Percentiles rank a stretch among this genome's conserved stretches.
Evolutionary conservation across 208 protist genomes (phyloP).

Genomic region (Acanthamoeba lenticulata): DNA sequence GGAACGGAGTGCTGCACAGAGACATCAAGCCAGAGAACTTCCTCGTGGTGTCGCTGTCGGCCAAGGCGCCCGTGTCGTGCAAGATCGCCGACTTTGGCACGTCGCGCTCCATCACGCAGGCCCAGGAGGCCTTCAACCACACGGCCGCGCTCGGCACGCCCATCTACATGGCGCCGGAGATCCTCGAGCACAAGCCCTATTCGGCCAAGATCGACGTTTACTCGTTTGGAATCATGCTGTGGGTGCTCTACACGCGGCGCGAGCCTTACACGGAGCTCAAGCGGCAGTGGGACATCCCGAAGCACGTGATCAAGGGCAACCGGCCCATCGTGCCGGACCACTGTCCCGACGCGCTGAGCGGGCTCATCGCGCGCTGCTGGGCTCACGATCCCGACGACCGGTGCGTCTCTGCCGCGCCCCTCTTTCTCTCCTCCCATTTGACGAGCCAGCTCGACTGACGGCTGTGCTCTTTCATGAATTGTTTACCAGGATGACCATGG

Average conservation of each 20-base stretch:
- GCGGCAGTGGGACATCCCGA: slow-evolving; percentile 54
- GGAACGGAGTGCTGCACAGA: slow-evolving; percentile 47
- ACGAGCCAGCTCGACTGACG: too few relatives aligned
- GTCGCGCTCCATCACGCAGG: background rate
- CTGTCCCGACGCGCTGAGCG: background rate
- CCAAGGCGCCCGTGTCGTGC: slow-evolving; percentile 36
- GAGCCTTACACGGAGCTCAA: slow-evolving; percentile 64
- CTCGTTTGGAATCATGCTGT: slow-evolving; percentile 33
- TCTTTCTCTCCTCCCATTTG: too few relatives aligned
- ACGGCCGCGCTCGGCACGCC: slow-evolving; percentile 54
- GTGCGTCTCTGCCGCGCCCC: too few relatives aligned
- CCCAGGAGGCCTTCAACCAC: slow-evolving; percentile 34
- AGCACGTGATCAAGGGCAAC: slow-evolving; percentile 16
- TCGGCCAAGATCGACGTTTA: slow-evolving; percentile 61
- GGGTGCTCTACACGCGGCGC: slow-evolving; percentile 36
- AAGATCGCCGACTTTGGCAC: slow-evolving; percentile 65
- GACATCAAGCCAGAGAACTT: slow-evolving; percentile 41
- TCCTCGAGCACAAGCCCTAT: slow-evolving; percentile 58
- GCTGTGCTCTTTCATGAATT: too few relatives aligned
- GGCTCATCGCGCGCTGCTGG: background rate
- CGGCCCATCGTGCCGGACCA: background rate
- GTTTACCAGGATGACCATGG: too few relatives aligned
- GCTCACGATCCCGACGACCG: background rate
- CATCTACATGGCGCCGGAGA: slow-evolving; percentile 57
- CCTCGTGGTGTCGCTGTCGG: background rate